Evolutionary conservation across 1,139 yeast species (phyloP), one percentile per base, ranked within the genome.

Genomic region (Geotrichum histeridarum): DNA sequence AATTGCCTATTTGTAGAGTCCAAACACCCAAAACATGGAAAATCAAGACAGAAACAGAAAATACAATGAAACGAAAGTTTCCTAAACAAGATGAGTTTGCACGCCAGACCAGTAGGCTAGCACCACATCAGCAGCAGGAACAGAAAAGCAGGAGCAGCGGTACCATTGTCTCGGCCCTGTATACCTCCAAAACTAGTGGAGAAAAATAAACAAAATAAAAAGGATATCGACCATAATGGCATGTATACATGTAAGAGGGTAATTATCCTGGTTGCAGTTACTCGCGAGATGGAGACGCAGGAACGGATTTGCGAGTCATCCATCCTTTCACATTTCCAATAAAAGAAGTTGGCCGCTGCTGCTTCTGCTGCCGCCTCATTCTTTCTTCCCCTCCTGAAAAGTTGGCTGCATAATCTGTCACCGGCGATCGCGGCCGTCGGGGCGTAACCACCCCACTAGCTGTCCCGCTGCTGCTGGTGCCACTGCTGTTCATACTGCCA

Each of bases 311-410:
- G 36, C 75, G 73, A 47, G 77, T 77, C 64, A 84, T 84, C 90
- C 91, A 84, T 47, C 78, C 88, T 67, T 80, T 82, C 58, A 85
- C 82, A 38, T 81, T 82, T 55, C 84, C 76, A 41, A 84, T 73
- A 2, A 83, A 77, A 4, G 69, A 73, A 9, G 54, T 32, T 12
- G 36, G 32, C 9, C 42, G 8, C 22, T 39, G 36, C 8, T 38
- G 44, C 11, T 39, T 36, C 8, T 38, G 44, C 11, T 33, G 33
- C 31, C 53, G 37, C 14, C 48, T 12, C 7, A 11, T 8, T 14
- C 36, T 15, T 8, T 50, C 50, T 12, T 37, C 50, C 50, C 71
- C 70, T 31, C 75, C 86, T 52, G 83, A 78, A 65, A 77, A 83
- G 60, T 77, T 78, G 52, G 82, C 73, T 4, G 87, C 87, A 69